Conservation (phyloP, 768 basidiomycete genomes). For the Lentinula sp. region DNA sequence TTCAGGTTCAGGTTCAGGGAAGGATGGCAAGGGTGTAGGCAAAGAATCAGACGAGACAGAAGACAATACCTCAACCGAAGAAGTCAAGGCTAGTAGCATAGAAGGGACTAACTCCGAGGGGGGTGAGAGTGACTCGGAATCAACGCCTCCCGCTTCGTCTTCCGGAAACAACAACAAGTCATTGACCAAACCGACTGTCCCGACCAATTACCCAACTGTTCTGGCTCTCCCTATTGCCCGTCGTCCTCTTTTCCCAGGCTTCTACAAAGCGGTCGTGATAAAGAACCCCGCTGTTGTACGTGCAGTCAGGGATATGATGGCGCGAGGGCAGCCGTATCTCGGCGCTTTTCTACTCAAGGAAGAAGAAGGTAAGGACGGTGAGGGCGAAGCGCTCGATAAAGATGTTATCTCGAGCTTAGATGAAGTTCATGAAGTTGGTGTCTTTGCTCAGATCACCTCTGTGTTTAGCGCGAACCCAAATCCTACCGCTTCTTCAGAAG, state of each 20-base stretch:
- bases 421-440: conserved; percentile 88
- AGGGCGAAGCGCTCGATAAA: conserved; percentile 43
- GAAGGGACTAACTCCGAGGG: not conserved
- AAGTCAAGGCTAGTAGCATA: not conserved
- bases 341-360: conserved; percentile 97
- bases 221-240: conserved; percentile 93
- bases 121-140: not conserved
- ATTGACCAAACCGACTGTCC: conserved; percentile 82
- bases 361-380: conserved; percentile 46
- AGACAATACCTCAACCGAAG: not conserved
- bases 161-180: conserved; percentile 36
- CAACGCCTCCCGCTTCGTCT: conserved; percentile 11
- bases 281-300: conserved; percentile 86
- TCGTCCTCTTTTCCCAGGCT: conserved; percentile 93
- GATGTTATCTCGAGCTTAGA: conserved; percentile 87
- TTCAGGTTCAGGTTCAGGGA: conserved; percentile 1
- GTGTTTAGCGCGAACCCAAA: conserved; percentile 59
- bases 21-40: conserved; percentile 1
- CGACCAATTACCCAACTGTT: conserved; percentile 89
- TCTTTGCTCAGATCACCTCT: conserved; percentile 95
- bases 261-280: conserved; percentile 97
- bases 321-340: conserved; percentile 93
- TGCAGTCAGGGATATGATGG: conserved; percentile 95
- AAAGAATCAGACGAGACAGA: not conserved
- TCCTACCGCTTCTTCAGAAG: conserved; percentile 24